Percentiles rank a stretch among this genome's conserved stretches.
Evolutionary conservation across 176 grass and related monocot species (phyloP).

Genomic region (Lolium perenne): DNA sequence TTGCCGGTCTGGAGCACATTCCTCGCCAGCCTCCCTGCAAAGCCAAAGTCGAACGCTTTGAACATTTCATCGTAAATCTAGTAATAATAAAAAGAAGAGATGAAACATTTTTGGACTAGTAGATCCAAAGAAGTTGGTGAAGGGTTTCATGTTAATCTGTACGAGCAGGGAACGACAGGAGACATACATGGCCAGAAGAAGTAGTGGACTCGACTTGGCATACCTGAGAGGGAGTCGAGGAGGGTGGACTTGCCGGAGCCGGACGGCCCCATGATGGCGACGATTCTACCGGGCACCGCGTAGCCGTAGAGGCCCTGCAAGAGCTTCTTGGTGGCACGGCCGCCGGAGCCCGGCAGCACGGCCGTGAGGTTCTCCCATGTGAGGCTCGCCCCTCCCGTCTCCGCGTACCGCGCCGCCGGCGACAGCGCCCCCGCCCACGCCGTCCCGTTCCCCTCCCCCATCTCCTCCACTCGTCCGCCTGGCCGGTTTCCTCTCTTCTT

Average conservation of each 20-base stretch:
- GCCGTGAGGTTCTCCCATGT: slow-evolving; percentile 98
- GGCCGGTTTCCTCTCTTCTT: neutral
- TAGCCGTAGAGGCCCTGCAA: slow-evolving; percentile 81
- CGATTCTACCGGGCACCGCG: slow-evolving; percentile 82
- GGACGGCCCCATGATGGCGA: slow-evolving; percentile 96
- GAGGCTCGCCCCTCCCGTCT: slow-evolving; percentile 66
- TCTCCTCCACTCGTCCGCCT: neutral
- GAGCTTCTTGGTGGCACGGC: slow-evolving; percentile 68
- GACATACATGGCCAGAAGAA: neutral
- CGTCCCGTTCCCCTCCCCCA: slow-evolving; percentile 25
- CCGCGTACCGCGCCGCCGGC: slow-evolving; percentile 44
- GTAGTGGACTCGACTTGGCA: neutral
- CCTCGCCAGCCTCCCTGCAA: slow-evolving; percentile 86
- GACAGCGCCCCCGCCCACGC: slow-evolving; percentile 54
- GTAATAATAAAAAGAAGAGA: neutral
- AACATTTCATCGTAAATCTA: neutral
- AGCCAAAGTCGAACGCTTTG: neutral
- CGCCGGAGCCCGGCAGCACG: slow-evolving; percentile 71
- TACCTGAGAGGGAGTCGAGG: slow-evolving; percentile 91
- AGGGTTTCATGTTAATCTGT: neutral
- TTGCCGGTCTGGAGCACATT: slow-evolving; percentile 88
- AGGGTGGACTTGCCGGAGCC: slow-evolving; percentile 98
- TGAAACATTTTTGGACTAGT: neutral
- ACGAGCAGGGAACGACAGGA: neutral
- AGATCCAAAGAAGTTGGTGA: slow-evolving; percentile 4